Evolutionary conservation across 2,329 filamentous ascomycete species (phyloP).

Genomic region (Phyllachora maydis): DNA sequence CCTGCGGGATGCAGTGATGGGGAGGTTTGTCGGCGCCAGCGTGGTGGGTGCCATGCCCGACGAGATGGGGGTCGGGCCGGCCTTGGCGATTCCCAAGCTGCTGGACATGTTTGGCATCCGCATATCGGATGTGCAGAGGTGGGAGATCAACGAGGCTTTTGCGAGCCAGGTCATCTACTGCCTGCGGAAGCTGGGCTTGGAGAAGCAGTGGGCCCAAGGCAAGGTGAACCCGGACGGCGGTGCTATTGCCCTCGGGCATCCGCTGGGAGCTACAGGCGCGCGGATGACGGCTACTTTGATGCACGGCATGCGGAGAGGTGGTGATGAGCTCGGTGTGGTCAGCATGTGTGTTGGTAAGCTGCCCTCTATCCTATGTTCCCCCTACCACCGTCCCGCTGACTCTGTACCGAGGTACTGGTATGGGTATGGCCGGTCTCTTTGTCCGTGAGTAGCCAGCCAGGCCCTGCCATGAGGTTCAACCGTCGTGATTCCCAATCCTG

Average conservation of each 20-base stretch:
- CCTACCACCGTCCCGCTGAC: too few relatives aligned
- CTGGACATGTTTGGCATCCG: constrained; percentile 46
- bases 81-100: constrained; percentile 66
- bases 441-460: constrained; percentile 10
- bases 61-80: constrained; percentile 87
- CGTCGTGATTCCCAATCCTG: too few relatives aligned
- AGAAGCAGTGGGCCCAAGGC: constrained; percentile 35
- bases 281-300: constrained; percentile 55
- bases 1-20: constrained; percentile 48
- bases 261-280: constrained; percentile 72
- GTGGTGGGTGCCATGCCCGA: constrained; percentile 67
- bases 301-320: constrained; percentile 46
- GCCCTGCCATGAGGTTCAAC: too few relatives aligned
- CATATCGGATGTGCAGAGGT: constrained; percentile 54
- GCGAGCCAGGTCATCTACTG: constrained; percentile 50
- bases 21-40: constrained; percentile 60
- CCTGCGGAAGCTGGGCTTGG: constrained; percentile 47
- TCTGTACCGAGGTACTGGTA: constrained; percentile 62
- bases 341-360: constrained; percentile 95
- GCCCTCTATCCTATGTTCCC: too few relatives aligned
- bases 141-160: constrained; percentile 86
- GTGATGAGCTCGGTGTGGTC: constrained; percentile 60
- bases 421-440: constrained; percentile 34
- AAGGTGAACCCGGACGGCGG: constrained; percentile 84
- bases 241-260: constrained; percentile 85